phyloP scores from a whole-genome alignment of 768 basidiomycete species.

The Galerina marginata region DNA sequence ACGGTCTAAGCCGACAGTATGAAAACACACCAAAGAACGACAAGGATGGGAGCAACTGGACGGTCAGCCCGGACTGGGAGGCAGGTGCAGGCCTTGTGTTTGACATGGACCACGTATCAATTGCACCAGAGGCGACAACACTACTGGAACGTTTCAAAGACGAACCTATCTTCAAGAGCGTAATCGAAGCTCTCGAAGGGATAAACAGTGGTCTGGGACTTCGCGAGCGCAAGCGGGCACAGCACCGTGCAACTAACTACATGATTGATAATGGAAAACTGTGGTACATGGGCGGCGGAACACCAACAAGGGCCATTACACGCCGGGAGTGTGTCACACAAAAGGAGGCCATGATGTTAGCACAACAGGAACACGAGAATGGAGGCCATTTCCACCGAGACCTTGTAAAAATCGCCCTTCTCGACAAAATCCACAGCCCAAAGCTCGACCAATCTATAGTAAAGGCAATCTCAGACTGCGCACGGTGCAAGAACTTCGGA shows the following conservation, averaged over 20 bases:
- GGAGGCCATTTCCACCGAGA: constrained; percentile 39
- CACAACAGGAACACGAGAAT: background rate
- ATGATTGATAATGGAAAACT: constrained; percentile 28
- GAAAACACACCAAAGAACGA: constrained; percentile 19
- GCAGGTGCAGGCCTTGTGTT: too few relatives aligned
- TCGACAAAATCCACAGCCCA: constrained; percentile 32
- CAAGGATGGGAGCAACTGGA: constrained; percentile 34
- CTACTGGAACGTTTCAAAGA: too few relatives aligned
- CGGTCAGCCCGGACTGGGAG: too few relatives aligned
- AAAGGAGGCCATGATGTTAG: too few relatives aligned
- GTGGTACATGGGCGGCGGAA: constrained; percentile 27
- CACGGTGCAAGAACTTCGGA: constrained; percentile 33
- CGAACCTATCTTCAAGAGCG: background rate
- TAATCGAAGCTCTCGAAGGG: constrained; percentile 8
- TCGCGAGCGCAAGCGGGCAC: constrained; percentile 16
- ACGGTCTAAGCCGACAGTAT: constrained; percentile 28
- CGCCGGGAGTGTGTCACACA: too few relatives aligned
- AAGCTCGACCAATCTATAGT: constrained; percentile 28
- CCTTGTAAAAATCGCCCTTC: constrained; percentile 31
- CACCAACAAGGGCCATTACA: constrained; percentile 2
- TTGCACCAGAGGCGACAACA: too few relatives aligned
- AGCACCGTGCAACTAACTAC: constrained; percentile 28
- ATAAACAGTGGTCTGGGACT: constrained; percentile 23
- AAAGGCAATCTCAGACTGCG: constrained; percentile 26
- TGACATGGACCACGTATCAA: too few relatives aligned